Percentiles rank a stretch among this genome's conserved stretches.
phyloP scores from a whole-genome alignment of 495 filamentous ascomycete species.

The Tetracladium setigerum region DNA sequence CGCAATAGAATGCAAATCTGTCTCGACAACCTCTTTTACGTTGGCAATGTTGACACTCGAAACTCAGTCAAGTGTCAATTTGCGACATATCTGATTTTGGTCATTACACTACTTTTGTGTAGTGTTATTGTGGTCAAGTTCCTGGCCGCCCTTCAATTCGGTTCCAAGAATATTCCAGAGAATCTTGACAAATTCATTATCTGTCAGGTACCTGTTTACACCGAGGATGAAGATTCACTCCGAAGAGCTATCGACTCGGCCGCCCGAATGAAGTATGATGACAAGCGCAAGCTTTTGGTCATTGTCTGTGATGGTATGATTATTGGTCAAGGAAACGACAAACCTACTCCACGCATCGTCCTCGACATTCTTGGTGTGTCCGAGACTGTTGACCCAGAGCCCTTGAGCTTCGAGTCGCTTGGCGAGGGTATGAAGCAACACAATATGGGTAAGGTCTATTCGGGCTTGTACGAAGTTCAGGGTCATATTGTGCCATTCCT shows the following conservation, averaged over 20 bases:
- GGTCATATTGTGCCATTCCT: slow-evolving; percentile 97
- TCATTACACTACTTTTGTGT: slow-evolving; percentile 77
- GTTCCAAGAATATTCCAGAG: slow-evolving; percentile 82
- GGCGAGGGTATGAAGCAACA: slow-evolving; percentile 96
- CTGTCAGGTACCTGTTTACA: slow-evolving; percentile 95
- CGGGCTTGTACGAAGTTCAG: slow-evolving; percentile 93
- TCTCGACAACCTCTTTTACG: slow-evolving; percentile 91
- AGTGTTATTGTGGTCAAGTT: slow-evolving; percentile 91
- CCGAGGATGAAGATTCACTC: slow-evolving; percentile 95
- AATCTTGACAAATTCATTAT: slow-evolving; percentile 98
- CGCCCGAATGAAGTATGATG: slow-evolving; percentile 92
- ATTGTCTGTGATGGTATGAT: slow-evolving; percentile 99
- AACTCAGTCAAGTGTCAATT: slow-evolving; percentile 83
- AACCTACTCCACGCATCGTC: slow-evolving; percentile 90
- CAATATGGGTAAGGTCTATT: slow-evolving; percentile 99
- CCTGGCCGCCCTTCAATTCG: slow-evolving; percentile 90
- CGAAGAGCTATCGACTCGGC: slow-evolving; percentile 95
- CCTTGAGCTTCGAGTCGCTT: slow-evolving; percentile 92
- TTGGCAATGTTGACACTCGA: slow-evolving; percentile 86
- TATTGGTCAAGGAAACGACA: slow-evolving; percentile 95
- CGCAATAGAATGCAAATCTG: slow-evolving; percentile 71
- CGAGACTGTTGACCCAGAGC: slow-evolving; percentile 91
- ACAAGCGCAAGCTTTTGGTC: slow-evolving; percentile 93
- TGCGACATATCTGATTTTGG: slow-evolving; percentile 82
- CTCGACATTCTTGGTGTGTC: slow-evolving; percentile 94